These are phyloP conservation scores for Aspergillus phoenicis DNA, from an alignment of 2,329 filamentous ascomycete genomes.

Conservation along the genomic window DNA sequence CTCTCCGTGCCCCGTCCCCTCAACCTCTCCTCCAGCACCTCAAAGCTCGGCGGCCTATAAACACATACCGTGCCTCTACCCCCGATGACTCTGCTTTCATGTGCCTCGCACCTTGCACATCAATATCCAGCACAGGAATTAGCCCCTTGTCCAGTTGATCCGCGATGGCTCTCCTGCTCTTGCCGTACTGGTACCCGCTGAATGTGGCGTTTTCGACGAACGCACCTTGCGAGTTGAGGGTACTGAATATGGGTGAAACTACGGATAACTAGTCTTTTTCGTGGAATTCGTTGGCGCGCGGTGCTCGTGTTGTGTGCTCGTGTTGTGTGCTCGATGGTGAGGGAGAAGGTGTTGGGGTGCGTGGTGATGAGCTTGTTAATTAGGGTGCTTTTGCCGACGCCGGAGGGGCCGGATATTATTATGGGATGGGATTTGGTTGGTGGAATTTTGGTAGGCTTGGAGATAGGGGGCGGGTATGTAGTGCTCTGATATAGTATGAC, in stretches of 20 bases:
- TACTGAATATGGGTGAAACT: slow-evolving; percentile 62
- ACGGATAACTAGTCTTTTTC: slow-evolving; percentile 78
- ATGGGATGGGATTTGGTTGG: slow-evolving; percentile 17
- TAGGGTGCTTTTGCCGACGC: slow-evolving; percentile 36
- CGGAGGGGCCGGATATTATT: slow-evolving; percentile 33
- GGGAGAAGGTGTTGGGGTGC: slow-evolving; percentile 34
- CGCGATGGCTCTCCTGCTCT: slow-evolving; percentile 56
- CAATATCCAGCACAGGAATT: slow-evolving; percentile 82
- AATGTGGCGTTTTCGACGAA: slow-evolving; percentile 84
- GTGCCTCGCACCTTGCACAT: slow-evolving; percentile 89
- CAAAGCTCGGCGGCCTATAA: slow-evolving; percentile 71
- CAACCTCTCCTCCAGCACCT: slow-evolving; percentile 69
- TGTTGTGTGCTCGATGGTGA: slow-evolving; percentile 62
- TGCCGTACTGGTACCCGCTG: slow-evolving; percentile 79
- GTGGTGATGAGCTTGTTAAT: slow-evolving; percentile 30
- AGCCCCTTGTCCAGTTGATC: slow-evolving; percentile 35
- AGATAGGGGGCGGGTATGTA: too few relatives aligned
- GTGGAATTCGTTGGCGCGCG: slow-evolving; percentile 71
- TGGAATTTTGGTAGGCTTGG: too few relatives aligned
- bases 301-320: slow-evolving; percentile 71
- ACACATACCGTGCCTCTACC: slow-evolving; percentile 74
- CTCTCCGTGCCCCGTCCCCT: slow-evolving; percentile 71
- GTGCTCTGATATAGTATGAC: too few relatives aligned
- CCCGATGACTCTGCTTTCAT: slow-evolving; percentile 65
- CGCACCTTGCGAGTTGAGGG: slow-evolving; percentile 62